Evolutionary conservation across 2,329 filamentous ascomycete species (phyloP).

Genomic region (Aspergillus thermomutatus): DNA sequence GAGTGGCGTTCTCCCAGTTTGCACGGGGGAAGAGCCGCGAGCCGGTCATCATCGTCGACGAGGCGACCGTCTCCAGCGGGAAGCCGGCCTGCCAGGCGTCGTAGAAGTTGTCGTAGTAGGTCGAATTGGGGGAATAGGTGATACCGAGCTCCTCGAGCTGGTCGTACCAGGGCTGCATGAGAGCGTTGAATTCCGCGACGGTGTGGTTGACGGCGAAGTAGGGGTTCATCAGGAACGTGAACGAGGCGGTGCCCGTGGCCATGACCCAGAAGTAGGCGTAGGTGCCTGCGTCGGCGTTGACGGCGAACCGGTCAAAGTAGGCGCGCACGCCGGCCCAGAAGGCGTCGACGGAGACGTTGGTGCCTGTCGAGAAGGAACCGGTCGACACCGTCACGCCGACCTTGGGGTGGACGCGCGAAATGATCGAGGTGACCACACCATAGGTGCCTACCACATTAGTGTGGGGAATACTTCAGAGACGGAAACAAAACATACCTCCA

Average conservation of each 20-base stretch:
- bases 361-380: conserved; percentile 23
- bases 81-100: conserved; percentile 26
- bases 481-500: conserved; percentile 32
- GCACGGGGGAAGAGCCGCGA: conserved; percentile 35
- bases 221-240: conserved; percentile 27
- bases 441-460: conserved; percentile 23
- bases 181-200: conserved; percentile 22
- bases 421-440: conserved; percentile 28
- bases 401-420: conserved; percentile 25
- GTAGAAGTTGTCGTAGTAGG: conserved; percentile 28
- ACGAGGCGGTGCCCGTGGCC: conserved; percentile 23
- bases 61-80: conserved; percentile 23
- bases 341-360: conserved; percentile 19
- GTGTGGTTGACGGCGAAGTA: conserved; percentile 28
- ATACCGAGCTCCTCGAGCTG: conserved; percentile 24
- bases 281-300: conserved; percentile 26
- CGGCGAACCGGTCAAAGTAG: conserved; percentile 25
- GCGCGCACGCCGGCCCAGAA: conserved; percentile 29
- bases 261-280: conserved; percentile 33
- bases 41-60: conserved; percentile 20
- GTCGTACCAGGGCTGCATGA: conserved; percentile 27
- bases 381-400: conserved; percentile 25
- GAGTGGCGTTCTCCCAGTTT: conserved; percentile 27
- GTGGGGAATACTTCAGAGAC: too few species aligned
- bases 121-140: conserved; percentile 19